Base-by-base conservation (phyloP, 1,284 basidiomycete species). In the Malassezia japonica region DNA sequence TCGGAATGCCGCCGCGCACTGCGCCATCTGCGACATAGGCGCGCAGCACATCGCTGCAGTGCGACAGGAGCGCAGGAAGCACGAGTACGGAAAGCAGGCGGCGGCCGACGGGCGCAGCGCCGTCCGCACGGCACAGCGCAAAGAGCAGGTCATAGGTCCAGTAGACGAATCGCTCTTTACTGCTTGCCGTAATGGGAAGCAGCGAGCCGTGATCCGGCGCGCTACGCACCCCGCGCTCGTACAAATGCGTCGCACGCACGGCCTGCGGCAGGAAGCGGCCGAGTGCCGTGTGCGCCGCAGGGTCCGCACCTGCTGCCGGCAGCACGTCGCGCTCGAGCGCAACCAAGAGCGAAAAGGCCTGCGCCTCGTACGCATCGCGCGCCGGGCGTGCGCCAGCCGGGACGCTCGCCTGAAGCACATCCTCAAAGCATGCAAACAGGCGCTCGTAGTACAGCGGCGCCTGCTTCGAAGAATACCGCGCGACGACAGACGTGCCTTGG, bases 121-220 rank as follows among this genome's bases (percentile, higher is more conserved):
- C 34, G 15, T 39, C 28, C 4, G 36, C 76, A 0, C 83, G 83
- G 62, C 85, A 88, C 21, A 86, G 78, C 56, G 85, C 72, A 71
- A 94, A 89, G 15, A 96, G 74, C 21, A 92, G 75, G 64, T 94
- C 88, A 56, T 95, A 85, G 61, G 86, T 89, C 89, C 90, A 95
- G 74, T 89, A 94, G 7, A 85, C 83, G 66, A 90, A 88, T 8
- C 84, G 77, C 73, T 96, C 90, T 3, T 40, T n/a, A 1, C 18
- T 6, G 1, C n/a, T 16, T 12, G 15, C 28, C 4, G 8, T 10
- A 8, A 40, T 9, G 10, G 20, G 8, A 18, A 42, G 38, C 6
- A 40, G 23, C n/a, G 36, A 12, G 8, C 35, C 20, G 16, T 29
- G 13, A 3, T 45, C 33, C 24, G 56, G 43, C 8, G 52, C 12